These are phyloP conservation scores for Phytopythium litorale DNA, from an alignment of 352 stramenopile genomes.

Conservation along the genomic window DNA sequence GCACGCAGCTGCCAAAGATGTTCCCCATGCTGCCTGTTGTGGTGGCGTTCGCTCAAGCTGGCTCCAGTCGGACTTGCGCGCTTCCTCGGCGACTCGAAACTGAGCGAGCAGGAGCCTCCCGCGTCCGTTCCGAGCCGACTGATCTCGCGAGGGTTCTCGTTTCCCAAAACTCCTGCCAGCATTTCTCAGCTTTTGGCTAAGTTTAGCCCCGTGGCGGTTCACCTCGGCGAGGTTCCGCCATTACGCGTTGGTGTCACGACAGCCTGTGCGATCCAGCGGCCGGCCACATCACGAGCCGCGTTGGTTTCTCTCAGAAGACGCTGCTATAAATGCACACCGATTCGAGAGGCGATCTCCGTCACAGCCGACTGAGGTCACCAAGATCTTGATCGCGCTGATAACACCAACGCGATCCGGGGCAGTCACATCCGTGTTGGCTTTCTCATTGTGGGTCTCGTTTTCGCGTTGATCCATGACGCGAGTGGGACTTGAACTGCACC, in stretches of 20 bases:
- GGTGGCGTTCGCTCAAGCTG: background rate
- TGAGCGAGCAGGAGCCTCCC: background rate
- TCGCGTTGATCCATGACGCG: no score
- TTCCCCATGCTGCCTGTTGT: slow-evolving; percentile 3
- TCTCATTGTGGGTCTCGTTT: no score
- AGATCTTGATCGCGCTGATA: no score
- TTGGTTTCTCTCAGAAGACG: no score
- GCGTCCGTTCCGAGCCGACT: background rate
- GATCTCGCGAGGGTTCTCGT: background rate
- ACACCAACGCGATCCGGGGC: no score
- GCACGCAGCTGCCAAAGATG: slow-evolving; percentile 2
- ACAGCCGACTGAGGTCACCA: no score
- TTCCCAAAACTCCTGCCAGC: background rate
- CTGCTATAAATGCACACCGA: no score
- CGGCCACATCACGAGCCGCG: background rate
- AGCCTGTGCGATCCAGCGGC: background rate
- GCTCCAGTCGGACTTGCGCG: background rate
- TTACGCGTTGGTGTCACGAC: background rate
- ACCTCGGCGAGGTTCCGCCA: background rate
- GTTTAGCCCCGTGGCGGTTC: slow-evolving; percentile 1
- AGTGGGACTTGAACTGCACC: no score
- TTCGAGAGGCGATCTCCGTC: no score
- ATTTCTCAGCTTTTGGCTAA: background rate
- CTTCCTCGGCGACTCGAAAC: slow-evolving; percentile 2
- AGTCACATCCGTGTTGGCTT: no score